Percentiles rank a stretch among this genome's conserved stretches.
These are phyloP conservation scores for Middelhovenomyces tepae DNA, from an alignment of 805 yeast species.

Conservation along the genomic window DNA sequence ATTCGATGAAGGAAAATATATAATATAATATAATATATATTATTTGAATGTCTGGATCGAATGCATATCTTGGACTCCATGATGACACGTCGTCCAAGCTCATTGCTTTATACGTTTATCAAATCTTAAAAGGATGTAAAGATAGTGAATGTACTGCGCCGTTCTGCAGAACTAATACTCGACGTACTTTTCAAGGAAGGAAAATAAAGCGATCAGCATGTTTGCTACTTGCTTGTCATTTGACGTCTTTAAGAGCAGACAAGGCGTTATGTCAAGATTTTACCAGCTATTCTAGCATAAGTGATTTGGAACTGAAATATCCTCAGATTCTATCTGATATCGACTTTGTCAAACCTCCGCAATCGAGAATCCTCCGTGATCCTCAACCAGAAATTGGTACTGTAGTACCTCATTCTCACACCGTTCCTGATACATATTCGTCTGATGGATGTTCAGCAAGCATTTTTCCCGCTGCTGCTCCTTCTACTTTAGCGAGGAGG, in stretches of 20 bases:
- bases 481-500: too few species aligned
- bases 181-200: constrained; percentile 8
- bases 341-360: constrained; percentile 6
- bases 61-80: too few species aligned
- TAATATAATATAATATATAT: too few species aligned
- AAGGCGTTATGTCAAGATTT: constrained; percentile 6
- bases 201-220: constrained; percentile 9
- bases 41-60: too few species aligned
- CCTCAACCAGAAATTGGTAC: too few species aligned
- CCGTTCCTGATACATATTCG: too few species aligned
- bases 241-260: constrained; percentile 9
- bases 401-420: too few species aligned
- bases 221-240: constrained; percentile 11
- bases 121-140: constrained; percentile 13
- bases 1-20: too few species aligned
- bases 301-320: constrained; percentile 1
- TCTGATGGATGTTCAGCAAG: too few species aligned
- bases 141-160: constrained; percentile 8
- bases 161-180: constrained; percentile 11
- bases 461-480: too few species aligned
- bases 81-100: too few species aligned
- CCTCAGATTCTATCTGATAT: constrained; percentile 2
- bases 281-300: not conserved
- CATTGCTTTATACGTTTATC: constrained; percentile 12
- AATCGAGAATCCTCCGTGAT: constrained; percentile 9